These are phyloP conservation scores for Aspergillus leporis DNA, from an alignment of 495 filamentous ascomycete genomes.

Conservation along the genomic window DNA sequence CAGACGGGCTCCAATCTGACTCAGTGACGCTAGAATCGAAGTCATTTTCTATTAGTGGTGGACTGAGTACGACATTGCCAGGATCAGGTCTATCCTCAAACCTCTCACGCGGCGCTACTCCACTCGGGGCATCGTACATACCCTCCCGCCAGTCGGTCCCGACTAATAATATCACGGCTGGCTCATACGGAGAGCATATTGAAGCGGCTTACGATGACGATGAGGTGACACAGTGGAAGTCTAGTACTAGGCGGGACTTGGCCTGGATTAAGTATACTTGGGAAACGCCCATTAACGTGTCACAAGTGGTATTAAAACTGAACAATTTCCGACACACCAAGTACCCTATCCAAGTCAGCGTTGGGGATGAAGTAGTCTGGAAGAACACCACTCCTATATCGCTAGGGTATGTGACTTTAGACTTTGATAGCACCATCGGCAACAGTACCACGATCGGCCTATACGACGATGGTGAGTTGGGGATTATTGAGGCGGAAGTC, in stretches of 20 bases:
- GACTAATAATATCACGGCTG: conserved; percentile 6
- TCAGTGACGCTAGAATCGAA: neutral
- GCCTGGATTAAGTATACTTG: conserved; percentile 12
- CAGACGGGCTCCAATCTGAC: neutral
- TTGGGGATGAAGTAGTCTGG: conserved; percentile 9
- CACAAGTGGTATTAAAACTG: conserved; percentile 10
- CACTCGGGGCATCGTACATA: neutral
- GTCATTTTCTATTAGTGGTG: neutral
- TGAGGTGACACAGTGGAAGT: conserved; percentile 7
- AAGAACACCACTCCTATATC: conserved; percentile 8
- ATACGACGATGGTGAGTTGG: conserved; percentile 1
- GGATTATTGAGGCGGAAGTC: conserved; percentile 12
- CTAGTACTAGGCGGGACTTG: neutral
- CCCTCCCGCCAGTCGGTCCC: conserved; percentile 1
- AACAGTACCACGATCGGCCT: neutral
- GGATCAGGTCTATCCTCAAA: conserved; percentile 3
- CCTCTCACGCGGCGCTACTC: conserved; percentile 6
- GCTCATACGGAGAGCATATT: conserved; percentile 6
- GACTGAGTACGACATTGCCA: conserved; percentile 6
- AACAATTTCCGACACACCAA: neutral
- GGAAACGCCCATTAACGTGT: conserved; percentile 4
- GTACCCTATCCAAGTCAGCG: conserved; percentile 5
- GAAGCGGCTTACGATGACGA: conserved; percentile 5
- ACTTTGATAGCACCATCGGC: neutral
- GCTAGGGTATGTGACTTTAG: conserved; percentile 7